Conservation (phyloP, 2,329 filamentous ascomycete genomes). For the Ophiostoma fasciatum region DNA sequence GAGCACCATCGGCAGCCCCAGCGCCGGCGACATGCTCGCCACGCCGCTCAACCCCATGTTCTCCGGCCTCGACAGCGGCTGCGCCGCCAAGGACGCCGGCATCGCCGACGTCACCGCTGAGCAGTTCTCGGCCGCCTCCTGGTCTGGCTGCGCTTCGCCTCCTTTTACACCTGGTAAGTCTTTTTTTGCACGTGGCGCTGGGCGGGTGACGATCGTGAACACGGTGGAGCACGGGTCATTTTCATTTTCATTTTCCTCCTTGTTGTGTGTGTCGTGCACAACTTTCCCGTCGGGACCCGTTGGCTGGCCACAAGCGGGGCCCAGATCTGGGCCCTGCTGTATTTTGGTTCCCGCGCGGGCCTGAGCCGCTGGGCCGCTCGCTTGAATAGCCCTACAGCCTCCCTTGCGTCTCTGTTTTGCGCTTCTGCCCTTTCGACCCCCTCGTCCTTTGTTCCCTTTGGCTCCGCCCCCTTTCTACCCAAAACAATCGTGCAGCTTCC, state of each 20-base stretch:
- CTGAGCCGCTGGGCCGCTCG: too few relatives aligned
- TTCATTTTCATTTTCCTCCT: conserved; percentile 1
- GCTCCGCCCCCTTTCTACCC: conserved; percentile 1
- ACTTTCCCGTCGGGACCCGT: too few relatives aligned
- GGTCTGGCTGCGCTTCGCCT: conserved; percentile 63
- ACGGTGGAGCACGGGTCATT: not conserved
- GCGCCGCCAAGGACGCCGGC: conserved; percentile 54
- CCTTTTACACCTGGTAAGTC: conserved; percentile 79
- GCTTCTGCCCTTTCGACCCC: not conserved
- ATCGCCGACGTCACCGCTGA: conserved; percentile 58
- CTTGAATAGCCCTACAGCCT: too few relatives aligned
- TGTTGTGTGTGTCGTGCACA: conserved; percentile 1
- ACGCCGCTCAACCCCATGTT: conserved; percentile 75
- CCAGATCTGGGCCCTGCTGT: too few relatives aligned
- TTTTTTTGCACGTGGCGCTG: too few relatives aligned
- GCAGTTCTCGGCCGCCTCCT: conserved; percentile 58
- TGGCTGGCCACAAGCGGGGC: conserved; percentile 3
- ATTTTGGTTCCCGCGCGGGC: too few relatives aligned
- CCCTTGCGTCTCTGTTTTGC: not conserved
- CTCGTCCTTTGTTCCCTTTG: not conserved
- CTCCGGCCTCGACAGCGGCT: conserved; percentile 53
- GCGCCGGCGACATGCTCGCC: conserved; percentile 58
- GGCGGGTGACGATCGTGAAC: not conserved
- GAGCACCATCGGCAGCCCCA: conserved; percentile 76
- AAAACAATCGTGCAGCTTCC: not conserved